Percentiles rank a stretch among this genome's conserved stretches.
Evolutionary conservation across 31 red algal genomes (phyloP).

Genomic region (Bonnemaisonia californica): DNA sequence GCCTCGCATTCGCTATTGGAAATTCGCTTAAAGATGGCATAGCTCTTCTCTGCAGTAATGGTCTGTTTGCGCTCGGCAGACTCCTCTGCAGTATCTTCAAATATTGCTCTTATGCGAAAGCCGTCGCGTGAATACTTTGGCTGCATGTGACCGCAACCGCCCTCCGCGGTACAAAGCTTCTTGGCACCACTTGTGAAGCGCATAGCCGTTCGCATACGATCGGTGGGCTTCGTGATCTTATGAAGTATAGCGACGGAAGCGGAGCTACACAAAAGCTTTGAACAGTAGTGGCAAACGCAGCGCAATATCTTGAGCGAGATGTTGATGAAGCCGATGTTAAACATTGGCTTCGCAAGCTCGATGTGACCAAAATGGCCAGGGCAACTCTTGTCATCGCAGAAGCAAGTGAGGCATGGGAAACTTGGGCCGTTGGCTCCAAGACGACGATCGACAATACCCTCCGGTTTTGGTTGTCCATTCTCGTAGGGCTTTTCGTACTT

Average conservation of each 20-base stretch:
- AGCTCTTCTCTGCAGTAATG: conserved; percentile 73
- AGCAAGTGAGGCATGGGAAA: conserved; percentile 92
- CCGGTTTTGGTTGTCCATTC: conserved; percentile 75
- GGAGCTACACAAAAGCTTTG: conserved; percentile 65
- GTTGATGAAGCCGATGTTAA: conserved; percentile 83
- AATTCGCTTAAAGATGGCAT: conserved; percentile 86
- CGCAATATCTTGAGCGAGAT: conserved; percentile 84
- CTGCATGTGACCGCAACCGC: conserved; percentile 85
- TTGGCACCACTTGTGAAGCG: conserved; percentile 40
- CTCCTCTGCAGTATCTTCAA: conserved; percentile 72
- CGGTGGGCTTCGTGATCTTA: conserved; percentile 32
- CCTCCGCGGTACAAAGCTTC: conserved; percentile 38
- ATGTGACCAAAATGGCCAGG: conserved; percentile 98
- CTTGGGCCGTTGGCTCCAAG: conserved; percentile 84
- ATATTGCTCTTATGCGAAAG: conserved; percentile 80
- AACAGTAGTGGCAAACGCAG: conserved; percentile 95
- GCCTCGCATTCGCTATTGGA: conserved; percentile 70
- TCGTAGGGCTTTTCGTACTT: conserved; percentile 87
- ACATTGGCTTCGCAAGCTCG: conserved; percentile 93
- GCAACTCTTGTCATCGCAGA: conserved; percentile 74
- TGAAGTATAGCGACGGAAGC: conserved; percentile 21
- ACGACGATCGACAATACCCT: conserved; percentile 91
- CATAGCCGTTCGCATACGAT: conserved; percentile 50
- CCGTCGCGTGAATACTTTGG: conserved; percentile 86
- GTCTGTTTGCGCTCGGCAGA: conserved; percentile 77